A percentile compares a stretch with the other conserved stretches of the same genome.
These are phyloP conservation scores for Hanseniaspora nectarophila DNA, from an alignment of 805 yeast species.

Conservation along the genomic window DNA sequence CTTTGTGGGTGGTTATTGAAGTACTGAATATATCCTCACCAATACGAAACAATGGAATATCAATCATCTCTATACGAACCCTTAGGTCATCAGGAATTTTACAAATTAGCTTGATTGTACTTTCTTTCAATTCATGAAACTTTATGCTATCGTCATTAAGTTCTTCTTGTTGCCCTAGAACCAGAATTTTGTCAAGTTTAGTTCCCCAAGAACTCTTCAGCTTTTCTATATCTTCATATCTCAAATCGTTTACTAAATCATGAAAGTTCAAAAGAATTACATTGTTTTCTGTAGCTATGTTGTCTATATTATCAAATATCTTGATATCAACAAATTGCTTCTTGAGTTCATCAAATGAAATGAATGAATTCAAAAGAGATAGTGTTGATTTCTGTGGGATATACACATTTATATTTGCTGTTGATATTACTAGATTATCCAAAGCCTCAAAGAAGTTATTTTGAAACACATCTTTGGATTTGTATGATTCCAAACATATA, in stretches of 20 bases:
- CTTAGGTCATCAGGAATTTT: neutral
- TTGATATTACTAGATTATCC: neutral
- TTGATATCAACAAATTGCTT: neutral
- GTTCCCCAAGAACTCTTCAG: neutral
- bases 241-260: neutral
- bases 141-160: neutral
- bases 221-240: neutral
- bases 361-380: neutral
- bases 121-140: neutral
- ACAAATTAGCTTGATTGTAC: neutral
- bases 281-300: neutral
- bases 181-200: neutral
- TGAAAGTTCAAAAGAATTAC: neutral
- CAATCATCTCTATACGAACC: neutral
- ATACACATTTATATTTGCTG: neutral
- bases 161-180: neutral
- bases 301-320: neutral
- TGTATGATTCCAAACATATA: neutral
- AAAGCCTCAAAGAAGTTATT: neutral
- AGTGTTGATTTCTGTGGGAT: conserved; percentile 5
- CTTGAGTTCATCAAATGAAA: conserved; percentile 1
- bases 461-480: neutral
- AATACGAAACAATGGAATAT: conserved; percentile 3
- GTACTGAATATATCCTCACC: neutral
- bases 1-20: neutral